Percentiles rank a stretch among this genome's conserved stretches.
Evolutionary conservation across 2,329 filamentous ascomycete species (phyloP).

Genomic region (Aspergillus aculeatinus): DNA sequence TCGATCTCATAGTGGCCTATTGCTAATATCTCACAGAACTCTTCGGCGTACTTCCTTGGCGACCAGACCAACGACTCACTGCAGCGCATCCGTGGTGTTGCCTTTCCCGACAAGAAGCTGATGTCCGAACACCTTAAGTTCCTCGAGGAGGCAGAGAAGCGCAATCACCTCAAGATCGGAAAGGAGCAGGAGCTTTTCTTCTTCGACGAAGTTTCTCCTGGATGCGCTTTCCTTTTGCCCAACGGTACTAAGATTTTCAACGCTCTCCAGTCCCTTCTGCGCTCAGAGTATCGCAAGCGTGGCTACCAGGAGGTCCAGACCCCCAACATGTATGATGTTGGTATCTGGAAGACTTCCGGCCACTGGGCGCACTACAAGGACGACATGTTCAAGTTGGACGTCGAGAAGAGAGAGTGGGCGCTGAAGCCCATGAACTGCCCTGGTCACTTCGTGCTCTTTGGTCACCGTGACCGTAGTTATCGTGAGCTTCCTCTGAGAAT

Average conservation of each 20-base stretch:
- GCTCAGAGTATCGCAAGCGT: conserved; percentile 86
- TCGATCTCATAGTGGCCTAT: neutral
- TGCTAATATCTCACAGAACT: conserved; percentile 54
- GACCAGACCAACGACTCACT: conserved; percentile 92
- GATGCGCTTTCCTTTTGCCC: conserved; percentile 87
- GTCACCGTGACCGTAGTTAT: conserved; percentile 79
- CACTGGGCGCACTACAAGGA: conserved; percentile 94
- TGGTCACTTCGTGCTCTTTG: conserved; percentile 86
- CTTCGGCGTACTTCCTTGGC: conserved; percentile 87
- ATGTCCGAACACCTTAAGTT: conserved; percentile 93
- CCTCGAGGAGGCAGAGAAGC: conserved; percentile 95
- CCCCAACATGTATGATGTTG: conserved; percentile 93
- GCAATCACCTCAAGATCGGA: conserved; percentile 90
- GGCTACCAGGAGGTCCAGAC: conserved; percentile 94
- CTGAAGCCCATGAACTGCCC: conserved; percentile 99
- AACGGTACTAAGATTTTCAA: conserved; percentile 95
- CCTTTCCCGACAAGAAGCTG: conserved; percentile 94
- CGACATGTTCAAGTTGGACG: conserved; percentile 86
- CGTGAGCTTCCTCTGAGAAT: conserved; percentile 86
- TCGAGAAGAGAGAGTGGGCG: conserved; percentile 79
- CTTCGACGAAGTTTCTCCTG: conserved; percentile 91
- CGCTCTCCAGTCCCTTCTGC: conserved; percentile 75
- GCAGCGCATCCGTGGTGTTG: conserved; percentile 94
- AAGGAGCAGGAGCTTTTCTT: conserved; percentile 97
- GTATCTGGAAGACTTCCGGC: conserved; percentile 90